Evolutionary conservation across 805 yeast species (phyloP), one percentile per base, ranked within the genome.

Genomic region (Diddensiella transvaalensis): DNA sequence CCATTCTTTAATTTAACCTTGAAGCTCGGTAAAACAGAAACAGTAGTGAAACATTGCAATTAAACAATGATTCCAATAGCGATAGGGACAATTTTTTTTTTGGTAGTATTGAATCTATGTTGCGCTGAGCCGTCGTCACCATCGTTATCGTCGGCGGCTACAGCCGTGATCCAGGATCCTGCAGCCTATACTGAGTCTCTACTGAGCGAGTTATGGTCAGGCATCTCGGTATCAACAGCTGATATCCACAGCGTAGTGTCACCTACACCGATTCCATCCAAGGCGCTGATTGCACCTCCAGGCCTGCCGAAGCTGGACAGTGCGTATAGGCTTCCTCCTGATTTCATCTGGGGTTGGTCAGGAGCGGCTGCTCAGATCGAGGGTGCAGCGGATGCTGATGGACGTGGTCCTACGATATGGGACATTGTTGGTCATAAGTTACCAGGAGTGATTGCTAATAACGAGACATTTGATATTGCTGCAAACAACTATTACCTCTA

Each of bases 301-400:
- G 41, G 41, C 18, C 17, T 45, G 38, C 49, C 50, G 3, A 4
- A n/a, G 15, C 24, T 32, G 23, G 29, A 23, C 26, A 32, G 45
- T 18, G n/a, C 13, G 2, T 41, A 44, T 13, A 17, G 42, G 18
- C 36, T 52, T 6, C 47, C 51, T 6, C 3, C 21, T 2, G 47
- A 48, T 29, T 53, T 53, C 33, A 45, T 53, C 5, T 53, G 57
- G 50, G 69, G 69, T 4, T 61, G 60, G 47, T 64, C 68, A 3
- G 63, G 65, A 4, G 60, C 69, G 13, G 66, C 69, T 4, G 58
- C 63, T 17, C 71, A 66, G 52, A 59, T 62, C 39, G 71, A 66
- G 53, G 70, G 69, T 33, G 69, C 71, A 5, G 57, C 59, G 17
- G 62, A 62, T 19, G 67, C 60, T 22, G 66, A 66, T 47, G 69